A percentile compares a stretch with the other conserved stretches of the same genome.
Evolutionary conservation across 1,284 basidiomycete species (phyloP).

Genomic region (Somion occarium): DNA sequence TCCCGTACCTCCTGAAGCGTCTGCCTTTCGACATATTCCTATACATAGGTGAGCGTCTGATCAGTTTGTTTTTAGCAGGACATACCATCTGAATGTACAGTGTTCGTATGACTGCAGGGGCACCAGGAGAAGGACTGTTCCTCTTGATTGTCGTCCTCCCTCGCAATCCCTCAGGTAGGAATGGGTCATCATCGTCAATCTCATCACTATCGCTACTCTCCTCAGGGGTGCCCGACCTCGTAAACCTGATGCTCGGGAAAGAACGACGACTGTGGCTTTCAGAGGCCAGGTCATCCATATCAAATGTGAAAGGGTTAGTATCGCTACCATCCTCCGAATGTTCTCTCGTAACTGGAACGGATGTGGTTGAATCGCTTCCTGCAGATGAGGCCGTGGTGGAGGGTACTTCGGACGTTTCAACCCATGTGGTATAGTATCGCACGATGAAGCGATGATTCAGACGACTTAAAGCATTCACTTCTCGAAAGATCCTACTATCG

Average conservation of each 20-base stretch:
- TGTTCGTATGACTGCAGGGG: constrained; percentile 50
- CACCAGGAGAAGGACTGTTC: constrained; percentile 17
- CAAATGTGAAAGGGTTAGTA: constrained; percentile 48
- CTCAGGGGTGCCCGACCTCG: constrained; percentile 36
- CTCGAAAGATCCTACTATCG: constrained; percentile 86
- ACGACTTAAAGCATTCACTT: constrained; percentile 85
- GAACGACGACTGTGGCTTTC: constrained; percentile 45
- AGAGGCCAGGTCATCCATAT: constrained; percentile 58
- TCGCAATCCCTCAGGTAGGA: background rate
- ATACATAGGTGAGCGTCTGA: constrained; percentile 8
- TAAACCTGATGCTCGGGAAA: constrained; percentile 81
- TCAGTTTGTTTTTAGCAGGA: constrained; percentile 5
- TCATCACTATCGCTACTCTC: constrained; percentile 34
- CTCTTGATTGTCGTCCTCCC: constrained; percentile 21
- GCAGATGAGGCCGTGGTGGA: constrained; percentile 45
- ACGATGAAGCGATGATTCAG: constrained; percentile 90
- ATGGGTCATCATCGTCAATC: constrained; percentile 23
- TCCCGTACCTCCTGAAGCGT: constrained; percentile 76
- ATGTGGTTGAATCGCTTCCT: constrained; percentile 36
- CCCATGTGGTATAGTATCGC: constrained; percentile 84
- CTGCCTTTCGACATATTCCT: constrained; percentile 88
- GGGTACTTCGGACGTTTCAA: constrained; percentile 57
- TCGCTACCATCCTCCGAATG: constrained; percentile 11
- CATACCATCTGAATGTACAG: constrained; percentile 88
- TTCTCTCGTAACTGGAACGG: constrained; percentile 35